Evolutionary conservation across 176 grass and related monocot genomes (phyloP), one percentile per base, ranked within the genome.

Genomic region (Miscanthus lutarioriparius): DNA sequence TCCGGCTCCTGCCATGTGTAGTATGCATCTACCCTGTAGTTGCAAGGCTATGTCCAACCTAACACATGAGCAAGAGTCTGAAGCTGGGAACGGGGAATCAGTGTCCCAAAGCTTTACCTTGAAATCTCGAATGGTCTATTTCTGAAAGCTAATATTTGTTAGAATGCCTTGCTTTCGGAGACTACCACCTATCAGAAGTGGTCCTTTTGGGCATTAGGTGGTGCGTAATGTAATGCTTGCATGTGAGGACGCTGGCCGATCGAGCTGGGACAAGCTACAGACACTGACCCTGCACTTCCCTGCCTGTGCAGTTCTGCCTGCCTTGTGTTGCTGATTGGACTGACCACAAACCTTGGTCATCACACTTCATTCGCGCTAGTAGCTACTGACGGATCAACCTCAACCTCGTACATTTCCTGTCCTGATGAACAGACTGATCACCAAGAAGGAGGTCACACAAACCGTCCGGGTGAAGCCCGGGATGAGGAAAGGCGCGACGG

Each of bases 401-500:
- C 51, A 22, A 72, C 40, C 63, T 49, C 11, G 58, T 19, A 47
- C 27, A 38, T 14, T 28, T 68, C 15, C 8, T 69, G 22, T 64
- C 17, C n/a, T 12, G n/a, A 25, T 12, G 66, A 6, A 5, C 85
- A 95, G 96, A 28, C 5, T 86, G 75, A 90, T 95, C 36, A 49
- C 72, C 11, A 90, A 91, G 81, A 78, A 95, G 76, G 92, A 95
- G 64, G 91, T 87, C 85, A 84, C 85, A 8, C 83, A 84, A 61
- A 88, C 17, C 13, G 90, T 98, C 76, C 75, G 86, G 22, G 87
- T 98, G 77, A 95, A 83, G 71, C 91, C 89, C 0, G 95, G 95
- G 32, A 95, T 87, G 89, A 91, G 84, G 84, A 98, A 95, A 70
- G 92, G 95, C 41, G 80, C 73, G 6, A 87, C 80, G 86, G 91